phyloP scores from a whole-genome alignment of 305 asterid species.

The Rubia balearica region DNA sequence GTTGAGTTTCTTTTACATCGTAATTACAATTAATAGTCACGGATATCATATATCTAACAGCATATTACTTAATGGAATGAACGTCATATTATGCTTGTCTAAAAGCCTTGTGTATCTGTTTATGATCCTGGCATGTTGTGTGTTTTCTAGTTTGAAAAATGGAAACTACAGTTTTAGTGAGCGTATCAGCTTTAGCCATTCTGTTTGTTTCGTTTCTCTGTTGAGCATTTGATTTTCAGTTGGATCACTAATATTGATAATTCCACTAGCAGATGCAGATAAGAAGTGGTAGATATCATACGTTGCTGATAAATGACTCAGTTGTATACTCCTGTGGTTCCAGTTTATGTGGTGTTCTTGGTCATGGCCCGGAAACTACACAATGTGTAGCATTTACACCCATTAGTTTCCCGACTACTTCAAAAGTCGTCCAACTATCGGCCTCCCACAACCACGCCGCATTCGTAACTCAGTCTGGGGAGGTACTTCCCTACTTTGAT shows the following conservation, averaged over 20 bases:
- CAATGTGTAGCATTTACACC: constrained; percentile 63
- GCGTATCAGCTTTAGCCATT: background rate
- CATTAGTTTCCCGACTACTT: constrained; percentile 47
- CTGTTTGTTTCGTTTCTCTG: background rate
- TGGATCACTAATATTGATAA: constrained; percentile 21
- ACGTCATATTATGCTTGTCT: background rate
- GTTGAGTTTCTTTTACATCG: background rate
- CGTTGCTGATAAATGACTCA: constrained; percentile 55
- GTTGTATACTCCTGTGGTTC: constrained; percentile 77
- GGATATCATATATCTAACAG: background rate
- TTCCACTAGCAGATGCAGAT: constrained; percentile 67
- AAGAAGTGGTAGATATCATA: constrained; percentile 74
- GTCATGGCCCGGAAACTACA: constrained; percentile 79
- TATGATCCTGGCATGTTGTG: background rate
- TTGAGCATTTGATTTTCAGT: background rate
- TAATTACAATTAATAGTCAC: background rate
- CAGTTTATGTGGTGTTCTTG: constrained; percentile 82
- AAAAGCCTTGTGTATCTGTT: background rate
- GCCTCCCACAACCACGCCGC: constrained; percentile 89
- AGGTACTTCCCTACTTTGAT: constrained; percentile 37
- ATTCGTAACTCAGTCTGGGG: constrained; percentile 62
- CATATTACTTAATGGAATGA: background rate
- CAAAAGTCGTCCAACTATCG: constrained; percentile 62
- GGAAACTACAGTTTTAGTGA: background rate
- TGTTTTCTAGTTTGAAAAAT: background rate